These are phyloP conservation scores for Citrus mangshanensis DNA, from an alignment of 345 rosid genomes.

Conservation along the genomic window DNA sequence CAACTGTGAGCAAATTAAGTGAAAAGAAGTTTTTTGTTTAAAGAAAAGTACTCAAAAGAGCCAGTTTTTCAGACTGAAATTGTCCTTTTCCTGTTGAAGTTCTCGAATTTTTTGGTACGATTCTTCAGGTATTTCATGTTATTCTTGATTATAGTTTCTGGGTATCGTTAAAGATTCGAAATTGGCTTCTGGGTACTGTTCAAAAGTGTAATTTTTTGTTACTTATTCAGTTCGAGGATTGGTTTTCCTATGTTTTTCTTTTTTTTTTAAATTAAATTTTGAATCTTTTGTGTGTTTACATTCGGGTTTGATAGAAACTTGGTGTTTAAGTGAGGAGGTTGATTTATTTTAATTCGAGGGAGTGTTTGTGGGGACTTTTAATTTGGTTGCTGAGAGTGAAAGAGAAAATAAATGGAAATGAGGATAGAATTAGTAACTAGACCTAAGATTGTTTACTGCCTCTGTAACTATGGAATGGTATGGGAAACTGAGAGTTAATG, in stretches of 20 bases:
- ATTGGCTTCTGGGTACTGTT: conserved; percentile 18
- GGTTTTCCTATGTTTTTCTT: conserved; percentile 7
- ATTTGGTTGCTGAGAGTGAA: background rate
- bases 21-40: background rate
- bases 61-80: background rate
- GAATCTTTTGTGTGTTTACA: background rate
- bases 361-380: background rate
- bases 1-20: background rate
- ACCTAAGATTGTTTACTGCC: background rate
- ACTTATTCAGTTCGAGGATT: conserved; percentile 13
- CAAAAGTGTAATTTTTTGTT: conserved; percentile 10
- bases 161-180: conserved; percentile 20
- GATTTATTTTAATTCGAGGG: conserved; percentile 7
- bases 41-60: background rate
- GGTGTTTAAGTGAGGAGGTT: background rate
- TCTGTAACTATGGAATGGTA: background rate
- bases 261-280: background rate
- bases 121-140: conserved; percentile 24
- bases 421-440: background rate
- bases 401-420: background rate
- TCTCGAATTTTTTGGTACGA: conserved; percentile 13
- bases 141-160: conserved; percentile 18
- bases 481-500: background rate
- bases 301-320: background rate
- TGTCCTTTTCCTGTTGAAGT: background rate